Evolutionary conservation across 352 stramenopile species (phyloP).

Genomic region (Bremia lactucae): DNA sequence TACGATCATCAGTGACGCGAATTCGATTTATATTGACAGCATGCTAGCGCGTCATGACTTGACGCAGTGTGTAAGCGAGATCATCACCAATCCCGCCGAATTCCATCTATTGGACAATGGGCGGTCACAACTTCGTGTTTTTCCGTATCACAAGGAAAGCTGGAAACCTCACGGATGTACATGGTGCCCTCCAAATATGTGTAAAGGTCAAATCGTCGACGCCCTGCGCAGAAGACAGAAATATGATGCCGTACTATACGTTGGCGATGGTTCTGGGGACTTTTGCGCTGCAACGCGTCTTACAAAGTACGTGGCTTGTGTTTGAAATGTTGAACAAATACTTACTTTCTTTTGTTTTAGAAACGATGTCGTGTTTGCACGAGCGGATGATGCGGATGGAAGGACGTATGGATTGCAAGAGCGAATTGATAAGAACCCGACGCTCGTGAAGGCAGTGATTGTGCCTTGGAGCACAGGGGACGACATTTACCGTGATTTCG

Average conservation of each 20-base stretch:
- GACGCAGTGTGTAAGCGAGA: slow-evolving; percentile 22
- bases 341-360: slow-evolving; percentile 11
- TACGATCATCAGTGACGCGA: slow-evolving; percentile 71
- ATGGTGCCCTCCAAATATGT: slow-evolving; percentile 70
- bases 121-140: slow-evolving; percentile 30
- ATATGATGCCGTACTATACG: slow-evolving; percentile 50
- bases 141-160: slow-evolving; percentile 37
- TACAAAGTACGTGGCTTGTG: slow-evolving; percentile 26
- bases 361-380: slow-evolving; percentile 54
- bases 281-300: slow-evolving; percentile 52
- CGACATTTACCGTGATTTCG: slow-evolving; percentile 50
- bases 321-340: background rate
- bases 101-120: slow-evolving; percentile 21
- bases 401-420: slow-evolving; percentile 49
- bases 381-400: slow-evolving; percentile 34
- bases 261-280: slow-evolving; percentile 61
- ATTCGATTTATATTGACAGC: slow-evolving; percentile 69
- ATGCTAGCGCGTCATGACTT: slow-evolving; percentile 45
- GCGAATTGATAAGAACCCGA: slow-evolving; percentile 24
- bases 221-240: slow-evolving; percentile 19
- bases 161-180: slow-evolving; percentile 37
- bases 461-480: slow-evolving; percentile 50
- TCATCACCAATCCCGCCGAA: slow-evolving; percentile 45
- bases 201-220: slow-evolving; percentile 65
- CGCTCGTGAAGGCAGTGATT: slow-evolving; percentile 31